Conservation (phyloP, 768 basidiomycete species). For the Suillus plorans region DNA sequence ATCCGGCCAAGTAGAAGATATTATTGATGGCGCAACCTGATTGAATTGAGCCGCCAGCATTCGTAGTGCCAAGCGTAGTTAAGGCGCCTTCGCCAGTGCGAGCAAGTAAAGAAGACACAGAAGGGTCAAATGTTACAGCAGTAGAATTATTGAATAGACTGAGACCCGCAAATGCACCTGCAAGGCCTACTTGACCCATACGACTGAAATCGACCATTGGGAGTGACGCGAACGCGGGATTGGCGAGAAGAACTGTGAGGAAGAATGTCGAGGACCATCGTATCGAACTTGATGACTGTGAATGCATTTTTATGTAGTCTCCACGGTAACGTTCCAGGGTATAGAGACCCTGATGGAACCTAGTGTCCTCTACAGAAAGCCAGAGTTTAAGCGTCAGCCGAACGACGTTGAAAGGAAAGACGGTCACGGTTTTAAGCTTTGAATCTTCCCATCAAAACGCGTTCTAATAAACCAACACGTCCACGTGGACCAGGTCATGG, state of each 20-base stretch:
- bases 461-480: slow-evolving; percentile 14
- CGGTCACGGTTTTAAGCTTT: neutral
- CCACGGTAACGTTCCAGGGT: slow-evolving; percentile 11
- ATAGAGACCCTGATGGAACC: slow-evolving; percentile 8
- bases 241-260: slow-evolving; percentile 16
- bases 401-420: slow-evolving; percentile 2
- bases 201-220: slow-evolving; percentile 69
- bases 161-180: slow-evolving; percentile 87
- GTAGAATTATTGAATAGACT: slow-evolving; percentile 66
- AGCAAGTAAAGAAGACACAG: slow-evolving; percentile 69
- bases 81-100: slow-evolving; percentile 67
- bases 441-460: slow-evolving; percentile 8
- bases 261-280: slow-evolving; percentile 28
- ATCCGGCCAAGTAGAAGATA: slow-evolving; percentile 79
- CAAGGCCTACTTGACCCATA: slow-evolving; percentile 90
- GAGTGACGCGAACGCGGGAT: slow-evolving; percentile 36
- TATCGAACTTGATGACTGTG: slow-evolving; percentile 10
- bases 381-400: neutral
- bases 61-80: slow-evolving; percentile 71
- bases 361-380: slow-evolving; percentile 4
- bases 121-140: slow-evolving; percentile 61
- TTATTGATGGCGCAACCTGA: slow-evolving; percentile 71
- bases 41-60: slow-evolving; percentile 72
- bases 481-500: slow-evolving; percentile 25
- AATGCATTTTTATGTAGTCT: slow-evolving; percentile 5